A percentile compares a stretch with the other conserved stretches of the same genome.
phyloP scores from a whole-genome alignment of 768 basidiomycete genomes.

The Ephemerocybe angulata region DNA sequence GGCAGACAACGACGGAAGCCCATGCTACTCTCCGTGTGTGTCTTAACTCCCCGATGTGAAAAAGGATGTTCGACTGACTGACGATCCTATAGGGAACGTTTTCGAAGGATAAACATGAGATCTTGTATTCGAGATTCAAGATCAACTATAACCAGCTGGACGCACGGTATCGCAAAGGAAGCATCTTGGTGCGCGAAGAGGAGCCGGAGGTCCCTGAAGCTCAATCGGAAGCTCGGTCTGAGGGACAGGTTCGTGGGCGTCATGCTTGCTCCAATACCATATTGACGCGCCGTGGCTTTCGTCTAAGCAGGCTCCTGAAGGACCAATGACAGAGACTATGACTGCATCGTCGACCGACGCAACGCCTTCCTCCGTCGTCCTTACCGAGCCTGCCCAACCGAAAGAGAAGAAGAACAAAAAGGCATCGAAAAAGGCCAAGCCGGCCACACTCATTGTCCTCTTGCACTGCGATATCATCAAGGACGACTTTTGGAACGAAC shows the following conservation, averaged over 20 bases:
- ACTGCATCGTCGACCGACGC: no score
- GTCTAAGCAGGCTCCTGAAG: not conserved
- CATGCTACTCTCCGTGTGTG: conserved; percentile 74
- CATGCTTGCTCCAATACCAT: no score
- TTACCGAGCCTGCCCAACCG: no score
- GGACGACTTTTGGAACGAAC: conserved; percentile 72
- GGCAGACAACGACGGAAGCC: conserved; percentile 73
- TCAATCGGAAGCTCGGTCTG: not conserved
- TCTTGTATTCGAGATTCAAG: conserved; percentile 74
- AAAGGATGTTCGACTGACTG: not conserved
- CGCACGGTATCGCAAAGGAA: conserved; percentile 78
- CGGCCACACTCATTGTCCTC: no score
- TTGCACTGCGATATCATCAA: no score
- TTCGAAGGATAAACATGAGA: conserved; percentile 88
- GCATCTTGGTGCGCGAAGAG: conserved; percentile 68
- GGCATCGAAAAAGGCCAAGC: conserved; percentile 57
- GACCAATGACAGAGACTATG: no score
- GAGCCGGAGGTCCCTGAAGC: not conserved
- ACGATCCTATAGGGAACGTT: conserved; percentile 66
- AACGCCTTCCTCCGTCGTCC: no score
- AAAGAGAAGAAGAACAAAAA: conserved; percentile 16
- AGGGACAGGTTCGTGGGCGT: no score
- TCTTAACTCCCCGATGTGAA: not conserved
- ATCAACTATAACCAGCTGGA: conserved; percentile 86
- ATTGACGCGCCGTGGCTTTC: no score